These are phyloP conservation scores for Citrus sp. DNA, from an alignment of 345 rosid genomes.

Conservation along the genomic window DNA sequence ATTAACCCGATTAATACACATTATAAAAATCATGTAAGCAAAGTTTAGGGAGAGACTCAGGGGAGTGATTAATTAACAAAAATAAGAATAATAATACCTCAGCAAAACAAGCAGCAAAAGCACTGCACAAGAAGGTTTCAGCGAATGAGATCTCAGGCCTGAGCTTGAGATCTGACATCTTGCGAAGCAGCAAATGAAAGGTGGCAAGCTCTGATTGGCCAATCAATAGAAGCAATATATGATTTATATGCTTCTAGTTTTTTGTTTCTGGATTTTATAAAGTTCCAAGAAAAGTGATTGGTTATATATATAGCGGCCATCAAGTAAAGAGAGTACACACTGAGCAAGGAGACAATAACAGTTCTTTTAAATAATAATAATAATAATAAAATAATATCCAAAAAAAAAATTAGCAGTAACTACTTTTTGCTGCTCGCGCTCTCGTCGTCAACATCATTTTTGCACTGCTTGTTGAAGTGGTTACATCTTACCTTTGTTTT, in stretches of 20 bases:
- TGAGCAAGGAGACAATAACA: background rate
- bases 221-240: background rate
- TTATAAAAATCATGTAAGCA: background rate
- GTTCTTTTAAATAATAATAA: too few relatives aligned
- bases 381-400: too few relatives aligned
- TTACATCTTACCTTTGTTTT: background rate
- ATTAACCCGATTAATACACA: background rate
- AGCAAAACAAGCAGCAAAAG: conserved; percentile 98
- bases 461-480: background rate
- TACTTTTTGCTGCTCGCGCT: too few relatives aligned
- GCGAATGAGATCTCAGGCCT: conserved; percentile 70
- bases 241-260: background rate
- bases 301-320: too few relatives aligned
- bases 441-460: background rate
- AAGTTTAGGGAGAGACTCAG: background rate
- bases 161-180: conserved; percentile 60
- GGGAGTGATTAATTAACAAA: too few relatives aligned
- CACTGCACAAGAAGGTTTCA: conserved; percentile 85
- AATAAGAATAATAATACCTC: conserved; percentile 47
- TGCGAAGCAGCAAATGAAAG: conserved; percentile 16
- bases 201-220: conserved; percentile 31
- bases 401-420: too few relatives aligned
- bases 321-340: background rate
- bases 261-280: background rate
- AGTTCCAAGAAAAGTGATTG: background rate